Percentiles rank a stretch among this genome's conserved stretches.
Conservation (phyloP, 2,329 filamentous ascomycete genomes). For the Neonectria faginata region DNA sequence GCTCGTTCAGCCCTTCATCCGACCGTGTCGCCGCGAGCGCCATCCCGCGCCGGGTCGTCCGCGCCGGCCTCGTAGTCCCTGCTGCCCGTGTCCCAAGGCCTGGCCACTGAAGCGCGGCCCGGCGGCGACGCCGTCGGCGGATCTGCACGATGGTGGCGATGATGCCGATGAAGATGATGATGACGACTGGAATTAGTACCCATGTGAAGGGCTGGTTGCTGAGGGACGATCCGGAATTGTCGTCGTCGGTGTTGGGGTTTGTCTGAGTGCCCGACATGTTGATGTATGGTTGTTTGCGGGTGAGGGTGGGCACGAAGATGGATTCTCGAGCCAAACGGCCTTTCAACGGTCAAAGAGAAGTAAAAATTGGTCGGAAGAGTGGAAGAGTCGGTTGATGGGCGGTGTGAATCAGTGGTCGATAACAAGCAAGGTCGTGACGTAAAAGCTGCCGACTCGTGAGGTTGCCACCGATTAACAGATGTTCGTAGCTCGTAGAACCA, state of each 20-base stretch:
- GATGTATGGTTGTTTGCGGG: background rate
- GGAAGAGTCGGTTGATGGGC: background rate
- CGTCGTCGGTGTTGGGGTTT: constrained; percentile 28
- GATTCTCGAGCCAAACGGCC: background rate
- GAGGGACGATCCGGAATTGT: constrained; percentile 42
- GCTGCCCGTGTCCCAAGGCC: constrained; percentile 27
- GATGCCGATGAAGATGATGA: constrained; percentile 56
- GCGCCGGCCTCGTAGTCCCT: constrained; percentile 15
- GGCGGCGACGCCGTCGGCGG: constrained; percentile 51
- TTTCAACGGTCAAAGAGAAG: background rate
- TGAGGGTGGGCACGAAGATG: background rate
- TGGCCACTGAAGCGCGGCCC: constrained; percentile 24
- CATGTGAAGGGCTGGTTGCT: constrained; percentile 67
- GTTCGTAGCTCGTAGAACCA: background rate
- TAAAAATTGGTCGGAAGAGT: background rate
- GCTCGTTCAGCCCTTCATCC: constrained; percentile 71
- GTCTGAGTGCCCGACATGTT: constrained; percentile 11
- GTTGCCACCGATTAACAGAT: background rate
- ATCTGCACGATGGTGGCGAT: constrained; percentile 57
- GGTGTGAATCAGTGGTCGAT: background rate
- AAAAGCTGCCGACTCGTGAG: background rate
- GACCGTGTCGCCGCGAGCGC: constrained; percentile 42
- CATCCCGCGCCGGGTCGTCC: constrained; percentile 27
- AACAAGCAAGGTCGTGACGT: constrained; percentile 5
- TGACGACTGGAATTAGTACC: constrained; percentile 62